Conservation (phyloP, 2,329 filamentous ascomycete genomes). For the Trichoderma arundinaceum region DNA sequence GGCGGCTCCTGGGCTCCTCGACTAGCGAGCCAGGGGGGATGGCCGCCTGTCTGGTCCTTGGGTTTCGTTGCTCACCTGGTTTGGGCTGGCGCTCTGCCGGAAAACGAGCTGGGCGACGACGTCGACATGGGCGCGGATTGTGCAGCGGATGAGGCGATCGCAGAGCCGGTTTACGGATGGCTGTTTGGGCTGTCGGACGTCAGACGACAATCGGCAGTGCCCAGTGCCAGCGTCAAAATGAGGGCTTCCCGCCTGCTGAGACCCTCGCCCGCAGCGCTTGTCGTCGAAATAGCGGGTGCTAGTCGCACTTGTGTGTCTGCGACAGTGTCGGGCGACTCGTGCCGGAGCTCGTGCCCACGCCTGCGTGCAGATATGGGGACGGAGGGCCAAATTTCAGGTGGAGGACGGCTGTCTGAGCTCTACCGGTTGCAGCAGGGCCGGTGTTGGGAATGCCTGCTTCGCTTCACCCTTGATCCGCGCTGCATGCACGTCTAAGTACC, state of each 20-base stretch:
- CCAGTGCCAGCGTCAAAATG: conserved; percentile 9
- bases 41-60: conserved; percentile 19
- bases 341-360: conserved; percentile 28
- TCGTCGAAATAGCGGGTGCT: conserved; percentile 2
- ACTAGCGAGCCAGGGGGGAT: conserved; percentile 25
- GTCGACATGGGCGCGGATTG: conserved; percentile 27
- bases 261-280: neutral
- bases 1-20: conserved; percentile 23
- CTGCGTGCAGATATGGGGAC: conserved; percentile 14
- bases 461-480: conserved; percentile 55
- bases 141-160: no score
- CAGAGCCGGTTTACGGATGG: no score
- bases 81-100: conserved; percentile 27
- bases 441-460: conserved; percentile 47
- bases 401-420: conserved; percentile 24
- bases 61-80: conserved; percentile 27
- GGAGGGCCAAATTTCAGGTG: conserved; percentile 25
- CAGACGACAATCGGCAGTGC: conserved; percentile 40
- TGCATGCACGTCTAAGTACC: conserved; percentile 46
- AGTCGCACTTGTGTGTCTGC: conserved; percentile 15
- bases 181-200: conserved; percentile 19
- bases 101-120: conserved; percentile 23
- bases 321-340: conserved; percentile 16
- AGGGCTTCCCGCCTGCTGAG: neutral
- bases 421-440: conserved; percentile 24